Evolutionary conservation across 495 filamentous ascomycete species (phyloP), one percentile per base, ranked within the genome.

Genomic region (Aspergillus diversus): DNA sequence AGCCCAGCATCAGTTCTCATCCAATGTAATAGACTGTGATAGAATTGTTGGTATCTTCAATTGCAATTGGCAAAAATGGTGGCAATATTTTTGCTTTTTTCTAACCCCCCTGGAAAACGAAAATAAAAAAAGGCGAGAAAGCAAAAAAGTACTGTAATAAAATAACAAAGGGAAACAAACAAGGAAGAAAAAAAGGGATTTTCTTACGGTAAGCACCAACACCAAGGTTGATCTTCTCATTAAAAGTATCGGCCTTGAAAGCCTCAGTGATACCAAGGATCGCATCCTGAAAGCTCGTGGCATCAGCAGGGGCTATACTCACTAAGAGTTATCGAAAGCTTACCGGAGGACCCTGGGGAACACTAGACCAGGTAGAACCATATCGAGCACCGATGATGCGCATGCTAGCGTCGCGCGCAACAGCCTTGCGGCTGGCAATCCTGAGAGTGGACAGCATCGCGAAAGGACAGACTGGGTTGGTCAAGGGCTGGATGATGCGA

Each of bases 191-290:
- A 52, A 43, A 17, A 13, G 35, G 27, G 17, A 52, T 9, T 47
- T 61, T 39, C 75, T 72, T 77, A 85, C 82, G 82, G 75, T 85
- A 85, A 55, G 74, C 78, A 55, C 75, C 80, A 76, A 81, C 86
- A 88, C 92, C 93, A 58, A 99, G 84, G 81, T 97, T 98, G 83
- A 98, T 97, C 87, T 99, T 99, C 79, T 94, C 84, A 57, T 87
- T 79, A 78, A 95, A 92, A 65, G 78, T 83, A 73, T 99, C 94
- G 72, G 93, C 92, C 85, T 98, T 99, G 90, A 95, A 99, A 55
- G 95, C 95, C 81, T 99, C 95, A 56, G 95, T 98, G 81, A 99
- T 96, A 81, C 94, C 94, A 85, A 93, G 85, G 79, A 94, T 93
- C 51, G 89, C 90, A 90, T 94, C 80, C 79, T 81, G 75, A 15